phyloP scores from a whole-genome alignment of 495 filamentous ascomycete species.

The Pseudoneurospora amorphoporcata region DNA sequence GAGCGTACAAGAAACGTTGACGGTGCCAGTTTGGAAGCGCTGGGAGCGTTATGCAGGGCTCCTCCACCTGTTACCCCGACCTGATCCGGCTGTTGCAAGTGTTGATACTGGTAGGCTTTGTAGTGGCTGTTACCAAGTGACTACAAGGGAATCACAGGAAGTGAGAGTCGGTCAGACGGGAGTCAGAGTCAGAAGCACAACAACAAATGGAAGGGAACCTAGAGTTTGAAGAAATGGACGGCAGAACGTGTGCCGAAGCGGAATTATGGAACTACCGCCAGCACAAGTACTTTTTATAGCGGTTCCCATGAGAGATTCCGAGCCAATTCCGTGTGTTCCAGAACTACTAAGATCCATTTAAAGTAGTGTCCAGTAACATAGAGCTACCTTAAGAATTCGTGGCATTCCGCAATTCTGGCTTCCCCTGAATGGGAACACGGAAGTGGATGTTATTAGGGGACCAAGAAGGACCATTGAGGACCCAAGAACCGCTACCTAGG shows the following conservation, averaged over 20 bases:
- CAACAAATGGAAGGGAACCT: neutral
- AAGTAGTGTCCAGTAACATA: too few species aligned
- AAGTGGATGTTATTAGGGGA: too few species aligned
- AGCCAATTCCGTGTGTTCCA: neutral
- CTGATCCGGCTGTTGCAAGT: neutral
- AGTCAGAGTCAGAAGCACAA: neutral
- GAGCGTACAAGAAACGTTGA: slow-evolving; percentile 9
- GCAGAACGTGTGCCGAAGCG: neutral
- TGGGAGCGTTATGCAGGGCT: neutral
- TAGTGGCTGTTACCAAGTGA: neutral
- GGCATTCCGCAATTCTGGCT: neutral
- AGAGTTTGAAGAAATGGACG: neutral
- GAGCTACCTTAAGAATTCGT: neutral
- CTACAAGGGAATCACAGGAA: neutral
- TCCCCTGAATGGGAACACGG: neutral
- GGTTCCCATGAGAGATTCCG: neutral
- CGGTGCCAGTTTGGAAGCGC: slow-evolving; percentile 16
- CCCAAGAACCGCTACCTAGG: too few species aligned
- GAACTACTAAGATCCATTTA: neutral
- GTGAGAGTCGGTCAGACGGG: neutral
- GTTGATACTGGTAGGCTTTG: neutral
- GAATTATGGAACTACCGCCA: neutral
- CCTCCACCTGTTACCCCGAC: neutral
- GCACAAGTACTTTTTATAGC: neutral
- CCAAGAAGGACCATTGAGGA: too few species aligned